phyloP scores from a whole-genome alignment of 352 stramenopile species.

The Phytophthora pseudosyringae region DNA sequence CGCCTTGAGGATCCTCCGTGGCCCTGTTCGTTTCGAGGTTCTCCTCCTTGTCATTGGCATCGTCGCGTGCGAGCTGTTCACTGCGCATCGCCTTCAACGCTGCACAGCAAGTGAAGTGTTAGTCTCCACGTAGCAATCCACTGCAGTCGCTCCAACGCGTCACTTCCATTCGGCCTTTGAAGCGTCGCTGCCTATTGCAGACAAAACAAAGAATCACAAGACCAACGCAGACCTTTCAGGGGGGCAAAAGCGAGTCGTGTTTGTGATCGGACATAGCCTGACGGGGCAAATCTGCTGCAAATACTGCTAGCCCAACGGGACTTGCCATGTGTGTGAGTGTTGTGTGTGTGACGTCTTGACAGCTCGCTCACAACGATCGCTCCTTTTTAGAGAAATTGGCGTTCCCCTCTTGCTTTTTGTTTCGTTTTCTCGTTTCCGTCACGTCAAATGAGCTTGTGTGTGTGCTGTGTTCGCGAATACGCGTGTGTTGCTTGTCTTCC shows the following conservation, averaged over 20 bases:
- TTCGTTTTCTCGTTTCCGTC: conserved; percentile 23
- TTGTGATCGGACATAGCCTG: conserved; percentile 26
- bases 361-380: conserved; percentile 10
- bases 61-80: conserved; percentile 3
- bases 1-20: background rate
- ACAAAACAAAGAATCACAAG: conserved; percentile 7
- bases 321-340: conserved; percentile 31
- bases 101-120: background rate
- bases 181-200: conserved; percentile 21
- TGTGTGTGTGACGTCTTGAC: conserved; percentile 33
- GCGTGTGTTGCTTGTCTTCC: conserved; percentile 30
- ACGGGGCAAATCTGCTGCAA: conserved; percentile 16
- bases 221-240: conserved; percentile 16
- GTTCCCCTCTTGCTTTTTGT: conserved; percentile 14
- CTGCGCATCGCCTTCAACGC: conserved; percentile 6
- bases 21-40: background rate
- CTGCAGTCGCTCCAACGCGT: background rate
- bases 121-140: background rate
- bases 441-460: conserved; percentile 25
- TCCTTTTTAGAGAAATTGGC: conserved; percentile 16
- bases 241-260: conserved; percentile 32
- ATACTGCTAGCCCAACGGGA: conserved; percentile 20
- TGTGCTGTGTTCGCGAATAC: conserved; percentile 26
- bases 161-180: conserved; percentile 16
- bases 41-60: background rate